Conservation (phyloP, 257 asterid species). For the Solanum peruvianum region DNA sequence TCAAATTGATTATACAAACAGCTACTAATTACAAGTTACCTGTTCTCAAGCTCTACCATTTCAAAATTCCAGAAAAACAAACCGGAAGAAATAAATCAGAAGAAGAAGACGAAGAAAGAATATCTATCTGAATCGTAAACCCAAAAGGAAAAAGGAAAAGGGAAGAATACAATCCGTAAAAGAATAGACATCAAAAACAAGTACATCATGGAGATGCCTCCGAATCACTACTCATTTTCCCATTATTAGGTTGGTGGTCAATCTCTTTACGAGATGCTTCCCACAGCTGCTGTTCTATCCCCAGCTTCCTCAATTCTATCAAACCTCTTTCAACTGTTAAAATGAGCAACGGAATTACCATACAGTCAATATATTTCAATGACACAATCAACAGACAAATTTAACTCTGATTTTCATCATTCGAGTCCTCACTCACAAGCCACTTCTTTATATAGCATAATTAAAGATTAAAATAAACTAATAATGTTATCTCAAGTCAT, state of each 20-base stretch:
- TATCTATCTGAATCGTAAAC: background rate
- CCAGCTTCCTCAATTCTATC: conserved; percentile 72
- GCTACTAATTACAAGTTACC: background rate
- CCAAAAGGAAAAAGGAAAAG: background rate
- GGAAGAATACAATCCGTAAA: background rate
- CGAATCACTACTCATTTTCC: background rate
- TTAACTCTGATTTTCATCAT: background rate
- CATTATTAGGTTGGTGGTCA: conserved; percentile 24
- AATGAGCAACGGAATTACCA: background rate
- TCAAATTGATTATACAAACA: background rate
- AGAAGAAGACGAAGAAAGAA: background rate
- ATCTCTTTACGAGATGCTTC: conserved; percentile 87
- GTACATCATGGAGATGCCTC: background rate
- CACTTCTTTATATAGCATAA: background rate
- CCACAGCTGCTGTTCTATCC: conserved; percentile 79
- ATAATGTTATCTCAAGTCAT: background rate
- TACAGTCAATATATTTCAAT: background rate
- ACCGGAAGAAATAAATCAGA: background rate
- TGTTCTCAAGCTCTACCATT: background rate
- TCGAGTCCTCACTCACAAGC: background rate
- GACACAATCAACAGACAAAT: background rate
- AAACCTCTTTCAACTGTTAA: conserved; percentile 73
- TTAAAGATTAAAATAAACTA: background rate
- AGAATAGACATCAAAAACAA: background rate
- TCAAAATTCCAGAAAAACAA: background rate